Base-by-base conservation (phyloP, 2,329 filamentous ascomycete species). In the Ophiostoma sp. region DNA sequence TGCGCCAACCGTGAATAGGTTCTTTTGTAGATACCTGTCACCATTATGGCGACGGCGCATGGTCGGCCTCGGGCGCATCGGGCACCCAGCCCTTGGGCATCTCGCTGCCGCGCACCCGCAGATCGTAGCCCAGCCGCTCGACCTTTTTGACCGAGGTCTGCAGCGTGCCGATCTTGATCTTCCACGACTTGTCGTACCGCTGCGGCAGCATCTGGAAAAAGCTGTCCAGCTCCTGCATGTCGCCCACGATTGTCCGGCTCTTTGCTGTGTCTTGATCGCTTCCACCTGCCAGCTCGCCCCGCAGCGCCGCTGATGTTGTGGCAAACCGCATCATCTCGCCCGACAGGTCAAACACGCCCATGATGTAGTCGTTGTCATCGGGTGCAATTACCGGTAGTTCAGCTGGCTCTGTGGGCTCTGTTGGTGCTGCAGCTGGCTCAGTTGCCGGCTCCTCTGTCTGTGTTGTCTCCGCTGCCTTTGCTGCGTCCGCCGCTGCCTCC, bases 311-410 rank as follows among this genome's bases (percentile, higher is more conserved):
- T 35, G 89, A 88, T 6, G 94, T 94, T 68, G 97, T 95, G 0
- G 93, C 93, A 79, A 97, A 98, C 39, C 94, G 87, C 95, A 99
- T 99, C 83, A 98, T 84, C 81, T 99, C 95, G 54, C 95, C 95
- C 1, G 94, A 94, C 75, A 98, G 86, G 79, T 99, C 95, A 76
- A 97, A 97, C 2, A 99, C 81, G 10, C 94, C 95, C 73, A 95
- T 89, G 71, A 97, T 81, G 77, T 97, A 98, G 79, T 99, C 95
- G 70, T 94, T 88, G 35, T 89, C 84, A 1, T 91, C 92, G 27
- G 97, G 82, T 0, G 83, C 76, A 2, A 97, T 84, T 3, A 67
- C 73, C 4, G 72, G 74, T 0, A 68, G 8, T n/a, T 67, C 71
- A 23, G 78, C 7, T 77, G 67, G 44, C 67, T 72, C 69, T 39